These are phyloP conservation scores for Byssothecium circinans DNA, from an alignment of 2,329 filamentous ascomycete genomes.

Conservation along the genomic window DNA sequence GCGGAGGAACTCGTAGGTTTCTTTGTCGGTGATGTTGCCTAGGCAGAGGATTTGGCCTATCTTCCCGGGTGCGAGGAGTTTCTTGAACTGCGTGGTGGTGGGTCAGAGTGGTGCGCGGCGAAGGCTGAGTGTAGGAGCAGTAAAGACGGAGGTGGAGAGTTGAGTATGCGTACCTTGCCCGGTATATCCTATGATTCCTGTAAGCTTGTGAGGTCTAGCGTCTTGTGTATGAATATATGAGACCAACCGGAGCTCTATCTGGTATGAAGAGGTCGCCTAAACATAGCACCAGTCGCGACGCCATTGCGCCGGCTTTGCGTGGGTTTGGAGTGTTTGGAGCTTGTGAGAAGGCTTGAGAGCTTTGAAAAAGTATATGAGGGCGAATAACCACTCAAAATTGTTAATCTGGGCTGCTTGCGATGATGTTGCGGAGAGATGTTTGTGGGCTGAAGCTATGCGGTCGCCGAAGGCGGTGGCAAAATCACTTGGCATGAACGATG, in stretches of 20 bases:
- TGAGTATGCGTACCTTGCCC: conserved; percentile 38
- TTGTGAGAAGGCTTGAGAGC: neutral
- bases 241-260: conserved; percentile 45
- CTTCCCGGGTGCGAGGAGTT: conserved; percentile 61
- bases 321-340: neutral
- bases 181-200: conserved; percentile 46
- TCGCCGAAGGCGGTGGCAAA: conserved; percentile 12
- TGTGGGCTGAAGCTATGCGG: conserved; percentile 10
- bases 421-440: neutral
- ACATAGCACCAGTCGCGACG: conserved; percentile 46
- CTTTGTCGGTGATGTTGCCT: conserved; percentile 60
- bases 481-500: conserved; percentile 2
- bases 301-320: conserved; percentile 33
- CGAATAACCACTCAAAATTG: neutral
- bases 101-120: conserved; percentile 3
- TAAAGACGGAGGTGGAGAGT: neutral
- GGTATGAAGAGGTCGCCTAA: conserved; percentile 49
- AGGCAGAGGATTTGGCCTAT: conserved; percentile 62
- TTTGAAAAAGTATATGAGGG: neutral
- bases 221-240: conserved; percentile 3
- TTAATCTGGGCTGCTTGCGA: neutral
- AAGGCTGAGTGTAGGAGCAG: neutral
- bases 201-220: conserved; percentile 41
- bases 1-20: conserved; percentile 60
- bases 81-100: conserved; percentile 47